Conservation (phyloP, 257 asterid genomes). For the Fraxinus quadrangulata region DNA sequence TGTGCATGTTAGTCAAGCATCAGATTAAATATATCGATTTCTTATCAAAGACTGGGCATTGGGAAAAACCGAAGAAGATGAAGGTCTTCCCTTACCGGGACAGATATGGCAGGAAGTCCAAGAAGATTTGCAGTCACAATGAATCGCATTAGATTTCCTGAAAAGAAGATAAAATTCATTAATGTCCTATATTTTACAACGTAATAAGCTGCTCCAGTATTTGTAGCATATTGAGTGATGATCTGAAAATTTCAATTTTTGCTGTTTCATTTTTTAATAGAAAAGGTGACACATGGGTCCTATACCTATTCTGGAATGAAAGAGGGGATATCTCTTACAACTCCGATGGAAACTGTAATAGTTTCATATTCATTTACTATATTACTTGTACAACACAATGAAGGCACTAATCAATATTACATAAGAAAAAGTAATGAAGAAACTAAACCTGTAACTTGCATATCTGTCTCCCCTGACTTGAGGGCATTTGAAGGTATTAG, state of each 20-base stretch:
- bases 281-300: neutral
- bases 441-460: conserved; percentile 64
- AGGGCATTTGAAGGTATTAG: conserved; percentile 83
- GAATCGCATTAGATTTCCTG: conserved; percentile 91
- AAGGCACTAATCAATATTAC: neutral
- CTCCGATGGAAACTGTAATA: neutral
- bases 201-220: neutral
- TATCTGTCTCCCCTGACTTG: conserved; percentile 68
- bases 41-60: neutral
- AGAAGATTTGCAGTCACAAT: conserved; percentile 78
- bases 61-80: neutral
- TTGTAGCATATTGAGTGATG: neutral
- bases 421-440: conserved; percentile 1
- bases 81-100: conserved; percentile 66
- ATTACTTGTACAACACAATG: neutral
- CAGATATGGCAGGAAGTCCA: conserved; percentile 92
- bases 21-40: neutral
- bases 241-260: neutral
- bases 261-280: neutral
- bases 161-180: conserved; percentile 24
- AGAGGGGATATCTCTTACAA: too few species aligned
- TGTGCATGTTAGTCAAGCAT: neutral
- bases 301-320: neutral
- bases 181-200: neutral
- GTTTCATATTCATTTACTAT: conserved; percentile 1